A percentile compares a stretch with the other conserved stretches of the same genome.
phyloP scores from a whole-genome alignment of 345 rosid species.

The Brassica nigra region DNA sequence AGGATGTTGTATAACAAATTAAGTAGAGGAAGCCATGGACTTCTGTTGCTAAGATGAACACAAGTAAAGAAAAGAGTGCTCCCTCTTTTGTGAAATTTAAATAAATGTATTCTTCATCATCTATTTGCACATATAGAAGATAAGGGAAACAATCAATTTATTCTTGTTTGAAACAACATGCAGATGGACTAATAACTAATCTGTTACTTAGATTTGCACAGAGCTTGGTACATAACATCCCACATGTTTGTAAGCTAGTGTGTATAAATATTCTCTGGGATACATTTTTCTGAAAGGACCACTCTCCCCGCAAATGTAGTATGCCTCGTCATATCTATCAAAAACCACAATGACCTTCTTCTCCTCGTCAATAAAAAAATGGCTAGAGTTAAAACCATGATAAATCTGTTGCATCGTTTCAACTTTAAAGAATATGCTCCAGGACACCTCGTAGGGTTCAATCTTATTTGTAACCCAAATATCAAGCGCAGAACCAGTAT shows the following conservation, averaged over 20 bases:
- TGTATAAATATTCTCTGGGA: background rate
- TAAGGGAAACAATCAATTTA: no score
- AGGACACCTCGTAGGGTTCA: background rate
- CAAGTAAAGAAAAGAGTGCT: background rate
- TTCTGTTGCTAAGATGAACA: background rate
- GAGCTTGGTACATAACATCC: background rate
- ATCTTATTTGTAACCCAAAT: constrained; percentile 12
- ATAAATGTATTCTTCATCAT: background rate
- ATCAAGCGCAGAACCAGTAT: background rate
- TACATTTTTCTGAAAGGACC: background rate
- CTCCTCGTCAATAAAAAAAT: background rate
- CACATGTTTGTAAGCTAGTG: background rate
- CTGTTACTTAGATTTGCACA: background rate
- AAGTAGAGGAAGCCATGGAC: background rate
- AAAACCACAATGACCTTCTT: background rate
- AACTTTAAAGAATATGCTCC: background rate
- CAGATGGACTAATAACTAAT: background rate
- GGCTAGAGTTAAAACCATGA: background rate
- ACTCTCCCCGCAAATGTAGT: background rate
- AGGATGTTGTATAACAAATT: background rate
- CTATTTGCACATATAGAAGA: background rate
- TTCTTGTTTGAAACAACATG: background rate
- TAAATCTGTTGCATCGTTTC: background rate
- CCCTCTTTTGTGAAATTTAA: background rate
- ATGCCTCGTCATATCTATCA: background rate